Evolutionary conservation across 1,284 basidiomycete genomes (phyloP).

Genomic region (Coniferiporia sulphurascens): DNA sequence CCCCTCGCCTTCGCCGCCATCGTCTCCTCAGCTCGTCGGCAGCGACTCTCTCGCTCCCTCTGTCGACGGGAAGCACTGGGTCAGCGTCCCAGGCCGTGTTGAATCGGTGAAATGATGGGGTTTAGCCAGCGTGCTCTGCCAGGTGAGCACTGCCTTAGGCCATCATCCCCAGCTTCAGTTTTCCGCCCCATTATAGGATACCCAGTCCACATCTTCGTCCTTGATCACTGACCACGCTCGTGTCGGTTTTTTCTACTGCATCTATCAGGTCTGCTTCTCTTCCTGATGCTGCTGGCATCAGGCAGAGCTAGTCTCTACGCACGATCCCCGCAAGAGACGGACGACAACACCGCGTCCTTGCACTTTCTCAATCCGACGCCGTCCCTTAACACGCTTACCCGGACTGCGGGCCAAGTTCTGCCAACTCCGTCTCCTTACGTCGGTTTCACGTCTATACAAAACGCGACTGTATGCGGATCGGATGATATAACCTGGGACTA

Average conservation of each 20-base stretch:
- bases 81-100: neutral
- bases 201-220: neutral
- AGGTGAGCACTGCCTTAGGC: neutral
- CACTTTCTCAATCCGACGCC: slow-evolving; percentile 6
- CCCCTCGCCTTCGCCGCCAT: neutral
- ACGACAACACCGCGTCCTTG: neutral
- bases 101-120: neutral
- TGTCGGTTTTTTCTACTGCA: neutral
- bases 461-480: slow-evolving; percentile 12
- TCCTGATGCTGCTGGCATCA: neutral
- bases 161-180: neutral
- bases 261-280: neutral
- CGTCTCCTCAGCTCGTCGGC: neutral
- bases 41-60: neutral
- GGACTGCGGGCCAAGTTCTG: neutral
- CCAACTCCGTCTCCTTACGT: neutral
- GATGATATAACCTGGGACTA: slow-evolving; percentile 8
- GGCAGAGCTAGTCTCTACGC: neutral
- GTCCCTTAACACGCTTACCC: neutral
- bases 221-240: neutral
- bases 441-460: neutral
- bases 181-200: neutral
- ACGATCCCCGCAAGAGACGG: slow-evolving; percentile 3
- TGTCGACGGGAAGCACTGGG: neutral
- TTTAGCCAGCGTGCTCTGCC: neutral